A percentile compares a stretch with the other conserved stretches of the same genome.
Evolutionary conservation across 768 basidiomycete species (phyloP).

Genomic region (Amyloporia xantha): DNA sequence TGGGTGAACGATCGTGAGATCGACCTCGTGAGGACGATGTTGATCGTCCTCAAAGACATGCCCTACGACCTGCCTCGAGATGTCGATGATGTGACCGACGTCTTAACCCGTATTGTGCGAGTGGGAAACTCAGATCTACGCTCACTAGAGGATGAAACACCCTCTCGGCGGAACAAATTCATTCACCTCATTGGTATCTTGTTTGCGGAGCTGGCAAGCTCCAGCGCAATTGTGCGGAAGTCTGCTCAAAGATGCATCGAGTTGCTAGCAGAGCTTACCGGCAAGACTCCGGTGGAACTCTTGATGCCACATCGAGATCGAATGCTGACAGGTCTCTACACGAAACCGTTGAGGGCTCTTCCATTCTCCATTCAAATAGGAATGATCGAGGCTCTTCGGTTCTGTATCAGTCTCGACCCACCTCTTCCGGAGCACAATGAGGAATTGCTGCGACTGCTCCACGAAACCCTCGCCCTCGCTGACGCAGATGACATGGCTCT

Average conservation of each 20-base stretch:
- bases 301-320: constrained; percentile 81
- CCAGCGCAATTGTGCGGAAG: constrained; percentile 78
- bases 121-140: constrained; percentile 50
- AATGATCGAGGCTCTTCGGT: constrained; percentile 95
- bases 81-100: constrained; percentile 69
- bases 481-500: constrained; percentile 91
- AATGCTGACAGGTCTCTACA: constrained; percentile 84
- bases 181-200: constrained; percentile 74
- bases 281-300: constrained; percentile 69
- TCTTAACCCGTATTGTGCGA: constrained; percentile 61
- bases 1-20: constrained; percentile 86
- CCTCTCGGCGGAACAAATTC: constrained; percentile 39
- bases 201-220: constrained; percentile 82
- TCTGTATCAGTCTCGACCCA: constrained; percentile 84
- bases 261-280: constrained; percentile 67
- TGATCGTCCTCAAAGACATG: constrained; percentile 92
- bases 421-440: constrained; percentile 89
- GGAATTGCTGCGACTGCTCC: constrained; percentile 82
- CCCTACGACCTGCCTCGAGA: constrained; percentile 84
- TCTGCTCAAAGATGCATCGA: constrained; percentile 79
- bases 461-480: constrained; percentile 90
- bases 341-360: constrained; percentile 92
- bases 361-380: constrained; percentile 95
- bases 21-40: constrained; percentile 82
- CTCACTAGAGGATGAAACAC: constrained; percentile 35